phyloP scores from a whole-genome alignment of 768 basidiomycete genomes.

The Tylopilus sp. region DNA sequence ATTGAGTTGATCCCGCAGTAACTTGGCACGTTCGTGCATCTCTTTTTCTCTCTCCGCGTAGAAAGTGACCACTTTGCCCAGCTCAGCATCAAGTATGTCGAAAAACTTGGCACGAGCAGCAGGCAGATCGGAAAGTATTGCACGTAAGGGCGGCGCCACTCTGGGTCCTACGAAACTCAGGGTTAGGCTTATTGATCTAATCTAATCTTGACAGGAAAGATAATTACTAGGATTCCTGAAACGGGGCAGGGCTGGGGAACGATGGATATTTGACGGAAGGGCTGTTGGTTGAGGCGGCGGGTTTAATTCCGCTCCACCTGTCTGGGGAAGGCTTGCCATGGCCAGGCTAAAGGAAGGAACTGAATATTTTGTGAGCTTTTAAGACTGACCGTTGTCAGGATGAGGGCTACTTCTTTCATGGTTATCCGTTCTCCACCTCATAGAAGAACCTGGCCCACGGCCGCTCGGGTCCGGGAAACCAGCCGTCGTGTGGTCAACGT shows the following conservation, averaged over 20 bases:
- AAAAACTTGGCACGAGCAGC: conserved; percentile 72
- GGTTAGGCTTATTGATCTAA: background rate
- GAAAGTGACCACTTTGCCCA: conserved; percentile 85
- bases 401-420: conserved; percentile 13
- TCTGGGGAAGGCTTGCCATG: conserved; percentile 5
- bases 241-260: conserved; percentile 1
- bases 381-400: background rate
- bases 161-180: conserved; percentile 7
- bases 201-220: background rate
- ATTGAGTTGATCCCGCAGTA: conserved; percentile 64
- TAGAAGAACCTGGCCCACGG: background rate
- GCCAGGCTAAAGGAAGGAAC: conserved; percentile 14
- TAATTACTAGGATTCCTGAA: conserved; percentile 12
- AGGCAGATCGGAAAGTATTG: conserved; percentile 54
- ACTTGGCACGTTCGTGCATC: conserved; percentile 45
- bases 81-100: conserved; percentile 66
- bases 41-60: conserved; percentile 68
- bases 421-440: background rate
- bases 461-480: background rate
- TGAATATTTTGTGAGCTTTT: background rate
- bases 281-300: background rate
- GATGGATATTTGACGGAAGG: background rate
- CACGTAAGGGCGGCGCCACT: conserved; percentile 37
- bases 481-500: background rate
- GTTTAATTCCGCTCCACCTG: background rate